Evolutionary conservation across 2,329 filamentous ascomycete genomes (phyloP).

Genomic region (Fonsecaea erecta): DNA sequence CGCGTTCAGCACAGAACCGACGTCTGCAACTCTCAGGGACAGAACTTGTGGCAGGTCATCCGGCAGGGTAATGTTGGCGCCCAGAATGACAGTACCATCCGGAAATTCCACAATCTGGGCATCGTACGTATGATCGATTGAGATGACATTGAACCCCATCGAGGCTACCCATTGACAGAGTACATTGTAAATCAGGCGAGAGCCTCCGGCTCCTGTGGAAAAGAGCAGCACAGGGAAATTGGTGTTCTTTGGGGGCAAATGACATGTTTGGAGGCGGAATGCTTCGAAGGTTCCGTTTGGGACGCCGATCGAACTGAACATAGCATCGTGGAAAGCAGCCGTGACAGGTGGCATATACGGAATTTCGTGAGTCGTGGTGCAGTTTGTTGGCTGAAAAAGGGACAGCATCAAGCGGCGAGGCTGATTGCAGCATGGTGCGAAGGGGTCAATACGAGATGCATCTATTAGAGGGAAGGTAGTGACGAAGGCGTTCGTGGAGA

Average conservation of each 20-base stretch:
- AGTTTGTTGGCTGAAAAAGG: slow-evolving; percentile 24
- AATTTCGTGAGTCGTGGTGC: slow-evolving; percentile 6
- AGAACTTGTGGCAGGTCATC: slow-evolving; percentile 20
- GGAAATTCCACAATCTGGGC: slow-evolving; percentile 36
- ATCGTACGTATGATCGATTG: slow-evolving; percentile 38
- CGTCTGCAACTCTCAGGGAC: slow-evolving; percentile 24
- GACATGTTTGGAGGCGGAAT: slow-evolving; percentile 27
- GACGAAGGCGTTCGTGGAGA: slow-evolving; percentile 18
- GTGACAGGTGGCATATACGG: slow-evolving; percentile 42
- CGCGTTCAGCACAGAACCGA: slow-evolving; percentile 24
- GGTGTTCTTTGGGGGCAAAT: slow-evolving; percentile 23
- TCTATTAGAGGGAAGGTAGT: slow-evolving; percentile 22
- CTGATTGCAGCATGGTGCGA: slow-evolving; percentile 21
- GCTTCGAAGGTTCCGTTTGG: slow-evolving; percentile 40
- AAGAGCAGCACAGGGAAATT: slow-evolving; percentile 42
- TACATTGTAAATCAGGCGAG: slow-evolving; percentile 41
- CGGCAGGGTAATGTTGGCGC: slow-evolving; percentile 15
- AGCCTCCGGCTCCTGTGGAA: slow-evolving; percentile 40
- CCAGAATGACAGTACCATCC: slow-evolving; percentile 27
- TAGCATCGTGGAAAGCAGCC: slow-evolving; percentile 36
- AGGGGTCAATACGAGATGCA: slow-evolving; percentile 19
- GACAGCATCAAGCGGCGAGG: slow-evolving; percentile 24
- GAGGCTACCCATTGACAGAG: slow-evolving; percentile 43
- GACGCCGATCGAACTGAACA: slow-evolving; percentile 34
- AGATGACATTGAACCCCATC: slow-evolving; percentile 43